Conservation (phyloP, 805 yeast species). For the Grigorovia jiainica region DNA sequence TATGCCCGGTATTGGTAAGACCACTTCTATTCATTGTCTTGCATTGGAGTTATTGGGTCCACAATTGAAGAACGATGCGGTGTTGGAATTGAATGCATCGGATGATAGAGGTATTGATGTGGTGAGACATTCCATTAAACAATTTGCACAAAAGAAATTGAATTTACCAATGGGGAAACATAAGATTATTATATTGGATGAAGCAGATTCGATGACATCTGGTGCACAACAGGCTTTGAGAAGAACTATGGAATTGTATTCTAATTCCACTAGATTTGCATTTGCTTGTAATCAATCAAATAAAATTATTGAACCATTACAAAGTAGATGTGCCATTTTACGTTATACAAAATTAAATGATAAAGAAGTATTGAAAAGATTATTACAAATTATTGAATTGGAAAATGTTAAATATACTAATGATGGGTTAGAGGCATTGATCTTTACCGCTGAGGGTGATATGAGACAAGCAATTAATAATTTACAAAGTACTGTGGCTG, state of each 20-base stretch:
- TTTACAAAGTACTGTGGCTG: conserved; percentile 87
- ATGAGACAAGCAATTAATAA: conserved; percentile 98
- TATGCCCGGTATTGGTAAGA: conserved; percentile 94
- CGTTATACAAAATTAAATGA: conserved; percentile 75
- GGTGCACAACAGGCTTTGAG: conserved; percentile 94
- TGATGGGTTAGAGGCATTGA: conserved; percentile 86
- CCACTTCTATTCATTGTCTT: conserved; percentile 85
- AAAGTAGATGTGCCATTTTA: conserved; percentile 90
- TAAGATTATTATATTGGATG: conserved; percentile 87
- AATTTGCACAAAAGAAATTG: conserved; percentile 91
- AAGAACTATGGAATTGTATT: conserved; percentile 89
- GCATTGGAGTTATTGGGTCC: conserved; percentile 77
- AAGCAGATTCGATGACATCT: conserved; percentile 94
- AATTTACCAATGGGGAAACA: conserved; percentile 82
- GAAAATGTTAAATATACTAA: conserved; percentile 74
- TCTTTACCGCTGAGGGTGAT: conserved; percentile 95
- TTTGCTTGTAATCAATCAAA: conserved; percentile 94
- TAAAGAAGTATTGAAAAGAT: conserved; percentile 70
- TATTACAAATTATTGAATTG: conserved; percentile 55
- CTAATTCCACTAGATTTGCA: conserved; percentile 96
- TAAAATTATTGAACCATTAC: conserved; percentile 93
- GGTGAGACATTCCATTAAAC: conserved; percentile 86
- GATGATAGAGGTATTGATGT: conserved; percentile 98
- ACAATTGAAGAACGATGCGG: conserved; percentile 60
- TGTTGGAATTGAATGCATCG: conserved; percentile 87